Evolutionary conservation across 306 rosid species (phyloP).

Genomic region (Casuarina cunninghamiana): DNA sequence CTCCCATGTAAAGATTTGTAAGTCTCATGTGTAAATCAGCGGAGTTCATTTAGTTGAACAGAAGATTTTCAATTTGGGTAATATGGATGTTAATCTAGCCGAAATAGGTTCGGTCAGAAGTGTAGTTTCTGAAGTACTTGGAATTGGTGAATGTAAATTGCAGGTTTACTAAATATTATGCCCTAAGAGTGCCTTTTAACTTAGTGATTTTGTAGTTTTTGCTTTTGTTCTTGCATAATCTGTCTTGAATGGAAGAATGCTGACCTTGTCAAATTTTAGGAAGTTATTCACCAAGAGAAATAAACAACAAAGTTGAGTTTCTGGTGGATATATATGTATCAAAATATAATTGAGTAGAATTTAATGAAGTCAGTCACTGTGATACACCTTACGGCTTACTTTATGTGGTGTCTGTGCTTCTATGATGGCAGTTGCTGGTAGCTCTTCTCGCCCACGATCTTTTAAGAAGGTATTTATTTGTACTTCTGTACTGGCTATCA

Average conservation of each 20-base stretch:
- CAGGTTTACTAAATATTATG: neutral
- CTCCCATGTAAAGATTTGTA: neutral
- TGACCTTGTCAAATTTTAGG: neutral
- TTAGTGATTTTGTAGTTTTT: neutral
- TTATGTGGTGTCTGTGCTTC: neutral
- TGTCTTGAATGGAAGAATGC: neutral
- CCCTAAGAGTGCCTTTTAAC: neutral
- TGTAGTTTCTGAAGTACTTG: neutral
- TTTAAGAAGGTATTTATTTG: constrained; percentile 32
- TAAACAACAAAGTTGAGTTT: too few relatives aligned
- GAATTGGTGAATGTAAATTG: neutral
- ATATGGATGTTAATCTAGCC: neutral
- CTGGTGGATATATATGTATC: neutral
- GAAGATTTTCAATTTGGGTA: neutral
- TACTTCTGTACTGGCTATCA: neutral
- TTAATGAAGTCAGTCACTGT: neutral
- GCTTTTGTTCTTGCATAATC: neutral
- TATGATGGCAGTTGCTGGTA: constrained; percentile 38
- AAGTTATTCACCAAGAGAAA: neutral
- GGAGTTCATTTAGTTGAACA: neutral
- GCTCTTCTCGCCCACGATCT: constrained; percentile 33
- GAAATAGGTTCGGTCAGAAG: neutral
- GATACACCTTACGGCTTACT: neutral
- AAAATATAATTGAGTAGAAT: neutral
- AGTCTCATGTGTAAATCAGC: neutral